Evolutionary conservation across 306 rosid species (phyloP), one percentile per base, ranked within the genome.

Genomic region (Echinosophora koreensis): DNA sequence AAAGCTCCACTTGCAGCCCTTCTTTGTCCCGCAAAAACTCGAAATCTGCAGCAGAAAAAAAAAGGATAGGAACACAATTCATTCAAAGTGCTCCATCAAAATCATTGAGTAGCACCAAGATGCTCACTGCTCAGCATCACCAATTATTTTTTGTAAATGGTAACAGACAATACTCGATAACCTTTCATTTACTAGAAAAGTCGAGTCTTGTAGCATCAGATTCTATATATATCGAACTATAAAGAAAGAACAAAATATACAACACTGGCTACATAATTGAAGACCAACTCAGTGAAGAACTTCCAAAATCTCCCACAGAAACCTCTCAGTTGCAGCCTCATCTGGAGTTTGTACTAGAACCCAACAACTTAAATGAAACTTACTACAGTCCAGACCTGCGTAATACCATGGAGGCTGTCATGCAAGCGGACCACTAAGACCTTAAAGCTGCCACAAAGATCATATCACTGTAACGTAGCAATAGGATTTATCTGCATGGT

Each of bases 31-130:
- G 76, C 52, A 54, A 90, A 87, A 62, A 77, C 89, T 22, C 78
- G 89, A 47, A 73, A 80, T 90, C 98, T 94, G 93, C 89, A 89
- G 56, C 58, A 83, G 49, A 59, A 81, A 77, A 14, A 50, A 73
- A 37, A 41, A 42, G 41, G 74, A 77, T 64, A 63, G 67, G 81
- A 51, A 71, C 63, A 58, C n/a, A 54, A 14, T 10, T 41, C 12
- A 38, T 56, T 42, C 6, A 27, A 57, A 51, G 51, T 66, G 34
- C 63, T 65, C 80, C 69, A 69, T 55, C 66, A 52, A 72, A 69
- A 58, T 50, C 79, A 50, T 68, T 6, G 72, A 58, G 69, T 56
- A 52, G 68, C 76, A 56, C 74, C 80, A 58, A 55, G 41, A 42
- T 30, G 68, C 49, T 67, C 84, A 44, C 55, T 30, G 68, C 49